These are phyloP conservation scores for Pyrus hybrid DNA, from an alignment of 331 rosid genomes.

Conservation along the genomic window DNA sequence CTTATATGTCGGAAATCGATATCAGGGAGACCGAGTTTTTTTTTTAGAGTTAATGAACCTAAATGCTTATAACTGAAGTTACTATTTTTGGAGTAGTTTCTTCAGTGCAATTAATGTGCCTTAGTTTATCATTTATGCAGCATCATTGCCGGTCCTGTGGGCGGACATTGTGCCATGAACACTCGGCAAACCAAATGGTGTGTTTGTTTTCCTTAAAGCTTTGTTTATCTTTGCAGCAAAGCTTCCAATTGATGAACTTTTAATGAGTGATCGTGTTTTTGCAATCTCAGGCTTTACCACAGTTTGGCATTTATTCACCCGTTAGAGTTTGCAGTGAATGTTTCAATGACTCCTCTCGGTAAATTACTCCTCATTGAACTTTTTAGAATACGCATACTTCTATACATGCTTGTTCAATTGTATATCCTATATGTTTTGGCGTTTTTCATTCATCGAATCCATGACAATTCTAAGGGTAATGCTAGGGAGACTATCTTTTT, in stretches of 20 bases:
- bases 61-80: background rate
- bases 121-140: constrained; percentile 33
- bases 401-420: background rate
- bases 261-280: constrained; percentile 2
- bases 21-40: too few relatives aligned
- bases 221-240: background rate
- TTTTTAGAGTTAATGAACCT: background rate
- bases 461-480: background rate
- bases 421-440: background rate
- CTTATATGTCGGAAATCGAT: background rate
- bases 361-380: constrained; percentile 12
- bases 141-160: constrained; percentile 95
- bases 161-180: constrained; percentile 89
- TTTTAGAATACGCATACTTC: background rate
- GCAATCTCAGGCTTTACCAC: constrained; percentile 64
- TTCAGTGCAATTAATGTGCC: background rate
- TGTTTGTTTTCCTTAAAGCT: background rate
- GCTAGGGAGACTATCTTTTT: too few relatives aligned
- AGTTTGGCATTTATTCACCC: constrained; percentile 63
- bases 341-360: constrained; percentile 61
- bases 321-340: constrained; percentile 92
- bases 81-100: background rate
- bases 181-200: constrained; percentile 87
- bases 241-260: constrained; percentile 13
- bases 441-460: background rate